These are phyloP conservation scores for Saccharomycopsis lassenensis DNA, from an alignment of 805 yeast species.

Conservation along the genomic window DNA sequence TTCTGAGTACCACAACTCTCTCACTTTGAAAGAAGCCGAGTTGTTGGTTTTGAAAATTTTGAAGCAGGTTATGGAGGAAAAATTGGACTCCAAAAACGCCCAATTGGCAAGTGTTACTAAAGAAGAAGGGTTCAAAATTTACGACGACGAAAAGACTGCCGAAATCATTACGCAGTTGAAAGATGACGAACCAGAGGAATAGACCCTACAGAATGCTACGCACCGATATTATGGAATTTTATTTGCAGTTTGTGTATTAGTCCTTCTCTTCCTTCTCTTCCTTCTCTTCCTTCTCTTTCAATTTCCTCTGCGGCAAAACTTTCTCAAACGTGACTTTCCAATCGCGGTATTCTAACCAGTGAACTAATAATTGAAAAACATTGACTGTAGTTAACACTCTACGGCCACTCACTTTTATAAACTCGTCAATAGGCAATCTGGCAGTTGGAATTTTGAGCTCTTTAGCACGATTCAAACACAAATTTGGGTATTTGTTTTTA, in stretches of 20 bases:
- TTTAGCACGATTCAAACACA: conserved; percentile 77
- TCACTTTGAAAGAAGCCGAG: conserved; percentile 90
- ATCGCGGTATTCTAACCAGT: conserved; percentile 63
- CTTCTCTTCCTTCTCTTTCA: conserved; percentile 15
- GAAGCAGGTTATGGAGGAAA: conserved; percentile 99
- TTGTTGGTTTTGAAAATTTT: conserved; percentile 74
- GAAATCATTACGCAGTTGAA: conserved; percentile 69
- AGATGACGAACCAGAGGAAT: conserved; percentile 50
- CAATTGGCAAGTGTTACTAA: conserved; percentile 90
- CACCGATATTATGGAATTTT: too few relatives aligned
- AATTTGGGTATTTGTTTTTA: conserved; percentile 74
- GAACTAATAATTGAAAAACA: conserved; percentile 78
- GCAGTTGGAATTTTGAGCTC: conserved; percentile 60
- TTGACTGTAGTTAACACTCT: conserved; percentile 89
- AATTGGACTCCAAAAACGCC: conserved; percentile 87
- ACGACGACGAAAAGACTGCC: conserved; percentile 72
- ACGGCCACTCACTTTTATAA: conserved; percentile 72
- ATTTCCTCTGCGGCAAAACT: conserved; percentile 77
- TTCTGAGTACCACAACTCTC: conserved; percentile 88
- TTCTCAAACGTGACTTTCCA: conserved; percentile 71
- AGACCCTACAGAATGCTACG: too few relatives aligned
- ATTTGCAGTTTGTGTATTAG: too few relatives aligned
- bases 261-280: conserved; percentile 17
- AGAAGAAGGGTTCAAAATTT: conserved; percentile 76
- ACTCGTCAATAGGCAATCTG: conserved; percentile 79